Conservation (phyloP, 140 eudicot species). For the Oenanthe javanica region DNA sequence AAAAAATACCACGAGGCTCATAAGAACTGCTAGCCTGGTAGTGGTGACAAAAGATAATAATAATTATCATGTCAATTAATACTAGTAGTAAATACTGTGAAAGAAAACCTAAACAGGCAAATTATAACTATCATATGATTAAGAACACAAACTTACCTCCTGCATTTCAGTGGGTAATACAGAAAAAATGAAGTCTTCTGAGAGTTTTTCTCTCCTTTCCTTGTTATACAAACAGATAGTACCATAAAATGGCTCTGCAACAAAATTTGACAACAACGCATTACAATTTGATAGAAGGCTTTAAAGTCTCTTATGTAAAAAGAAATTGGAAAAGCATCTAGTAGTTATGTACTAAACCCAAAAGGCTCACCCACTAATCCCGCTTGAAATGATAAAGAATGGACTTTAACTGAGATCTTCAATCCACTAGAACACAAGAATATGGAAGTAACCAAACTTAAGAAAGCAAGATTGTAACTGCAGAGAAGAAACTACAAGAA, state of each 20-base stretch:
- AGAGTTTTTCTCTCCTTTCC: conserved; percentile 93
- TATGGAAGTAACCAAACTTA: neutral
- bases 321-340: conserved; percentile 2
- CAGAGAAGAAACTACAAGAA: neutral
- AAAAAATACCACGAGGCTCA: conserved; percentile 83
- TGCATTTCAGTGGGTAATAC: conserved; percentile 69
- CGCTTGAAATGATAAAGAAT: conserved; percentile 86
- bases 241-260: conserved; percentile 93
- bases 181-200: conserved; percentile 84
- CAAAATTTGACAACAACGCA: conserved; percentile 20
- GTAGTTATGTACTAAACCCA: conserved; percentile 9
- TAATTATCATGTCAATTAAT: conserved; percentile 4
- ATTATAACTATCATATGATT: neutral
- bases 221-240: conserved; percentile 87
- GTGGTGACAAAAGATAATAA: conserved; percentile 18
- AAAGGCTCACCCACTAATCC: conserved; percentile 83
- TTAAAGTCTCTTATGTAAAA: neutral
- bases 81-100: neutral
- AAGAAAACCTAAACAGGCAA: neutral
- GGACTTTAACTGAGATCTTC: conserved; percentile 92
- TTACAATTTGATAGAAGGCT: conserved; percentile 14
- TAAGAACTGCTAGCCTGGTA: conserved; percentile 64
- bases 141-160: conserved; percentile 44
- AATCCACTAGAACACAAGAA: conserved; percentile 52
- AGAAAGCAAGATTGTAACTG: neutral